phyloP scores from a whole-genome alignment of 148 eudicot species.

The Nyssa sinensis region DNA sequence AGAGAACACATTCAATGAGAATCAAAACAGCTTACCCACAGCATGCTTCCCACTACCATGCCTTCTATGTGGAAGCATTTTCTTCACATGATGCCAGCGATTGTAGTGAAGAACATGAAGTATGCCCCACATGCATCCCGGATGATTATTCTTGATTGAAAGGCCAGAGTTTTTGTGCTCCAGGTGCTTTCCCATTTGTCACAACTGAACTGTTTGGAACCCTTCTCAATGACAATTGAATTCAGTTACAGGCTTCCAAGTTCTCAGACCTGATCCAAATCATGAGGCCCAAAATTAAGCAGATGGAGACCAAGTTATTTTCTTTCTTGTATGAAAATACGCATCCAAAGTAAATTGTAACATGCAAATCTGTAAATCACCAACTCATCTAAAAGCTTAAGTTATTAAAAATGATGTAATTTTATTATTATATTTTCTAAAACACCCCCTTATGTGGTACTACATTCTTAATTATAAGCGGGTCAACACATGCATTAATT shows the following conservation, averaged over 20 bases:
- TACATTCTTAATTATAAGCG: too few species aligned
- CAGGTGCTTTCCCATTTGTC: slow-evolving; percentile 45
- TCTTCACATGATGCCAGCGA: slow-evolving; percentile 54
- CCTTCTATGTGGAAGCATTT: slow-evolving; percentile 43
- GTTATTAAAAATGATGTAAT: too few species aligned
- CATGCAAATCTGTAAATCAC: background rate
- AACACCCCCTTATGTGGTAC: too few species aligned
- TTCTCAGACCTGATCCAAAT: background rate
- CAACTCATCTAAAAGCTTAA: too few species aligned
- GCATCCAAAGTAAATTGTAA: background rate
- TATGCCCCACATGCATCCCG: slow-evolving; percentile 55
- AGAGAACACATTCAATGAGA: background rate
- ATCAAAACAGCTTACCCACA: slow-evolving; percentile 21
- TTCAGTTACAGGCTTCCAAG: slow-evolving; percentile 3
- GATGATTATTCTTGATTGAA: slow-evolving; percentile 25
- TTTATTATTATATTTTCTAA: too few species aligned
- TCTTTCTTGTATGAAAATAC: too few species aligned
- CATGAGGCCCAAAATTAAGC: slow-evolving; percentile 7
- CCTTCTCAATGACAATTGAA: background rate
- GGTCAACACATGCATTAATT: too few species aligned
- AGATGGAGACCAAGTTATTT: too few species aligned
- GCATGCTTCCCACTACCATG: too few species aligned
- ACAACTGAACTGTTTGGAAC: background rate
- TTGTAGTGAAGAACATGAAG: slow-evolving; percentile 56
- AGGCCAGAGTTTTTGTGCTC: slow-evolving; percentile 18